Evolutionary conservation across 2,329 filamentous ascomycete genomes (phyloP).

Genomic region (Paracoccidioides brasiliensis): DNA sequence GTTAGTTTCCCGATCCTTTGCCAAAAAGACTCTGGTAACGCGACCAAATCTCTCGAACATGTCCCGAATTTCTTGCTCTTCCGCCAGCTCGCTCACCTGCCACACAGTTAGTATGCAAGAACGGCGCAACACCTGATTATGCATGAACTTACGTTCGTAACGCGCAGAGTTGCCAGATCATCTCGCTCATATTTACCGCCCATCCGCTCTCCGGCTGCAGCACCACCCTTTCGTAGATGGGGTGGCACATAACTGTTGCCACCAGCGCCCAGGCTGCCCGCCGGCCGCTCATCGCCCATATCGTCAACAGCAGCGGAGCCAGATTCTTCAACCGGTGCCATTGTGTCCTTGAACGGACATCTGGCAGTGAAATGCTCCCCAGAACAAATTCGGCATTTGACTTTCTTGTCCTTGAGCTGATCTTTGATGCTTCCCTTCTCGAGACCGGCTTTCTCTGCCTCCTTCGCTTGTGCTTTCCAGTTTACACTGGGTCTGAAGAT

Average conservation of each 20-base stretch:
- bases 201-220: conserved; percentile 64
- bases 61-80: conserved; percentile 87
- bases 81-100: conserved; percentile 90
- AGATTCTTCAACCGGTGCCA: conserved; percentile 55
- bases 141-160: conserved; percentile 71
- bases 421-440: conserved; percentile 52
- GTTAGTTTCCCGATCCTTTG: conserved; percentile 93
- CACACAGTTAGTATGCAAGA: conserved; percentile 6
- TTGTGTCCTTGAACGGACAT: conserved; percentile 99
- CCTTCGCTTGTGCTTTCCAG: conserved; percentile 84
- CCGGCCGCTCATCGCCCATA: conserved; percentile 31
- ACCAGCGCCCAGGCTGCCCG: conserved; percentile 45
- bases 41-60: conserved; percentile 97
- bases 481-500: conserved; percentile 85
- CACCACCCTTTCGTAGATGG: conserved; percentile 62
- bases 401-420: conserved; percentile 91
- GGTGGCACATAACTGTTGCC: conserved; percentile 89
- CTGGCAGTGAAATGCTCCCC: conserved; percentile 98
- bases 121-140: conserved; percentile 2
- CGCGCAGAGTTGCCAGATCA: conserved; percentile 87
- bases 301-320: conserved; percentile 28
- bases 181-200: conserved; percentile 89
- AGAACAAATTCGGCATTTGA: conserved; percentile 98
- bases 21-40: conserved; percentile 92
- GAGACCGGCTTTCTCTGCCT: conserved; percentile 39